These are phyloP conservation scores for Lentithecium fluviatile DNA, from an alignment of 495 filamentous ascomycete genomes.

Conservation along the genomic window DNA sequence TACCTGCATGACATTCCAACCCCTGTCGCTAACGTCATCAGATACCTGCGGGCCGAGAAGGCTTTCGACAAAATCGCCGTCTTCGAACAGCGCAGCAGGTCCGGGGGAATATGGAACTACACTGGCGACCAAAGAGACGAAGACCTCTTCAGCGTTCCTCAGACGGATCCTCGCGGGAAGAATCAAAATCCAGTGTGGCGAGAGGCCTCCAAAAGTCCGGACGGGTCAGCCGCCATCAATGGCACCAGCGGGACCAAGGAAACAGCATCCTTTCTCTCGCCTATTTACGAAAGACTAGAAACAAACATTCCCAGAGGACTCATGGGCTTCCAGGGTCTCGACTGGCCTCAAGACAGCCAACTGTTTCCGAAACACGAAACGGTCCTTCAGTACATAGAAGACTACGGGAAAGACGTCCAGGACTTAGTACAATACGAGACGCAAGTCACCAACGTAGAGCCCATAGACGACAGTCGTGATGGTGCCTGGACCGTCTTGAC, in stretches of 20 bases:
- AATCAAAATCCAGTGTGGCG: constrained; percentile 23
- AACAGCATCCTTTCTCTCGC: constrained; percentile 57
- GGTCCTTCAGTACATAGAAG: constrained; percentile 70
- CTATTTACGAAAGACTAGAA: constrained; percentile 77
- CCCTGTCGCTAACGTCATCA: constrained; percentile 35
- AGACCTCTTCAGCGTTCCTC: constrained; percentile 39
- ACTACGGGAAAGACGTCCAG: constrained; percentile 66
- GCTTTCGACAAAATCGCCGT: constrained; percentile 69
- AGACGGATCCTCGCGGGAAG: constrained; percentile 38
- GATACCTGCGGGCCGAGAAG: constrained; percentile 72
- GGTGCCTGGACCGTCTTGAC: constrained; percentile 57
- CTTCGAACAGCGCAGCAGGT: constrained; percentile 72
- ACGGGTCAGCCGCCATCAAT: constrained; percentile 21
- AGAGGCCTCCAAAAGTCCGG: neutral
- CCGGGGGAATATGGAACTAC: constrained; percentile 85
- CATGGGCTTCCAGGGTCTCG: constrained; percentile 75
- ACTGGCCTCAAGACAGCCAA: constrained; percentile 60
- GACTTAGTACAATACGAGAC: constrained; percentile 56
- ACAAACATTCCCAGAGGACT: constrained; percentile 83
- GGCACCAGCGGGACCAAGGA: neutral
- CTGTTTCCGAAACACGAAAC: constrained; percentile 69
- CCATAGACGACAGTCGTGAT: constrained; percentile 22
- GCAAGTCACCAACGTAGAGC: constrained; percentile 55
- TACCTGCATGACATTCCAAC: neutral
- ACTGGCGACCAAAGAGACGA: constrained; percentile 42